phyloP scores from a whole-genome alignment of 2,329 filamentous ascomycete species.

The Lecanicillium sp. region DNA sequence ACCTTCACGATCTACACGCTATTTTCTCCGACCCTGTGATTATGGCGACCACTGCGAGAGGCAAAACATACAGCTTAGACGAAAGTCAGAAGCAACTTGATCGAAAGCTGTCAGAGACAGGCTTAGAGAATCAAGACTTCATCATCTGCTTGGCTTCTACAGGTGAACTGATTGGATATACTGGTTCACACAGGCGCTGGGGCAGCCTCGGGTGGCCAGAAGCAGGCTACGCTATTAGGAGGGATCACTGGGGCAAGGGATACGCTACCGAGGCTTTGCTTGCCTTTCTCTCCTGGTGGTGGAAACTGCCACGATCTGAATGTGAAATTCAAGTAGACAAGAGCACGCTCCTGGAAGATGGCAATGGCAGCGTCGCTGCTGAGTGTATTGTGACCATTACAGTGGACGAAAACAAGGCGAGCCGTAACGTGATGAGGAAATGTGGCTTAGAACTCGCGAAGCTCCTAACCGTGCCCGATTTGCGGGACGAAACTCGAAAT shows the following conservation, averaged over 20 bases:
- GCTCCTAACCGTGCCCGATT: conserved; percentile 17
- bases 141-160: conserved; percentile 32
- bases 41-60: conserved; percentile 41
- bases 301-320: conserved; percentile 30
- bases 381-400: conserved; percentile 33
- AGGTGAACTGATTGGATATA: conserved; percentile 34
- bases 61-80: conserved; percentile 26
- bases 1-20: conserved; percentile 36
- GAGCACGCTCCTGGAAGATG: conserved; percentile 16
- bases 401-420: conserved; percentile 36
- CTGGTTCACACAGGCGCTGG: conserved; percentile 25
- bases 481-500: conserved; percentile 2
- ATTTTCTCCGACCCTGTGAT: conserved; percentile 46
- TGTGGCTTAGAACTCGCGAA: conserved; percentile 37
- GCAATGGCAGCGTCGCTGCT: conserved; percentile 12
- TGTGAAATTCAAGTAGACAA: conserved; percentile 26
- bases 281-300: conserved; percentile 33
- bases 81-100: conserved; percentile 28
- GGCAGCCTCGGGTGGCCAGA: conserved; percentile 38
- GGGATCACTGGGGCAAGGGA: conserved; percentile 38
- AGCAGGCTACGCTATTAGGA: conserved; percentile 42
- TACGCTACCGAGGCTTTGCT: conserved; percentile 42
- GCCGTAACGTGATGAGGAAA: conserved; percentile 43
- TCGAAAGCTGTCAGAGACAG: conserved; percentile 32
- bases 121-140: conserved; percentile 42